Percentiles rank a stretch among this genome's conserved stretches.
These are phyloP conservation scores for Onygenales sp. DNA, from an alignment of 2,329 filamentous ascomycete genomes.

Conservation along the genomic window DNA sequence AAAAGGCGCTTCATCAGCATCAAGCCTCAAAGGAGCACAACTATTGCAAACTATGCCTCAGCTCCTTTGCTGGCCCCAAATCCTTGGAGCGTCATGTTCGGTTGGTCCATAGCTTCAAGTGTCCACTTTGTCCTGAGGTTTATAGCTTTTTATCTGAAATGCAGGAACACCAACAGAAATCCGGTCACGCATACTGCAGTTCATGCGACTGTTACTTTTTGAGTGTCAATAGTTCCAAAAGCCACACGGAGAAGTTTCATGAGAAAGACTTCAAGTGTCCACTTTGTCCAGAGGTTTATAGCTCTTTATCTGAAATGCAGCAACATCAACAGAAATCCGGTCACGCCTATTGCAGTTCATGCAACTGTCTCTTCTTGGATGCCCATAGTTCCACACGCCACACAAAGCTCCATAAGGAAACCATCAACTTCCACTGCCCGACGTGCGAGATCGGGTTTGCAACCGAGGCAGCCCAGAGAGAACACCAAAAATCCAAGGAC, in stretches of 20 bases:
- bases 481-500: not conserved
- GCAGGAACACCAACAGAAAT: constrained; percentile 6
- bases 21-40: constrained; percentile 10
- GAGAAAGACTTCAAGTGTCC: not conserved
- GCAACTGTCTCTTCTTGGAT: not conserved
- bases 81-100: constrained; percentile 6
- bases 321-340: not conserved
- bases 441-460: not conserved
- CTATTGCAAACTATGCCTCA: constrained; percentile 10
- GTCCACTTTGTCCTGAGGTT: constrained; percentile 2
- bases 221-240: not conserved
- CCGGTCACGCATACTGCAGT: constrained; percentile 9
- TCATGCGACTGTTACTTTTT: constrained; percentile 10
- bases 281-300: not conserved
- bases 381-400: not conserved
- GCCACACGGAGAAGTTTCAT: not conserved
- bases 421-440: not conserved
- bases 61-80: constrained; percentile 8
- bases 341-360: not conserved
- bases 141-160: constrained; percentile 3
- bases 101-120: constrained; percentile 8
- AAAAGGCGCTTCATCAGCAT: constrained; percentile 10
- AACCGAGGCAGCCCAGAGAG: not conserved
- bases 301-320: not conserved
- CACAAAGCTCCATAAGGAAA: not conserved